Evolutionary conservation across 306 rosid species (phyloP).

Genomic region (Pueraria montana): DNA sequence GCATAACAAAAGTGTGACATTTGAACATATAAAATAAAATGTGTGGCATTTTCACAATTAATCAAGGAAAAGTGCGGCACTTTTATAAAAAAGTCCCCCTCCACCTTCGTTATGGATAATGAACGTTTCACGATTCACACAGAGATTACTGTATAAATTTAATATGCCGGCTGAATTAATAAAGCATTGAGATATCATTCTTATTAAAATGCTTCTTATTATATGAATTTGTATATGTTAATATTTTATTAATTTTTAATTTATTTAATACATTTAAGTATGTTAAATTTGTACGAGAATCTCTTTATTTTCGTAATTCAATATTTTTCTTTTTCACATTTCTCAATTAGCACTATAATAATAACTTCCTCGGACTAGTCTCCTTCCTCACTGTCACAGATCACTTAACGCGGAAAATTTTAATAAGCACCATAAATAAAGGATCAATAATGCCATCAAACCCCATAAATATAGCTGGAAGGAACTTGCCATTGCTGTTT

Average conservation of each 20-base stretch:
- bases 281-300: not conserved
- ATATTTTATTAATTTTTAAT: not conserved
- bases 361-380: not conserved
- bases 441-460: no score
- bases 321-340: not conserved
- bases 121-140: not conserved
- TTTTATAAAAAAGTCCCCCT: no score
- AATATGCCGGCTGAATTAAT: not conserved
- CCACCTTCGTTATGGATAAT: not conserved
- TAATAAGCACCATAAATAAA: not conserved
- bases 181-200: not conserved
- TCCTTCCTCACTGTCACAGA: no score
- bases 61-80: no score
- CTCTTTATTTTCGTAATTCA: not conserved
- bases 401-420: not conserved
- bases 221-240: not conserved
- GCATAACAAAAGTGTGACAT: no score
- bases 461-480: no score
- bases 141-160: not conserved
- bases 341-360: constrained; percentile 12
- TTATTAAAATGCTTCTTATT: not conserved
- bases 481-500: no score
- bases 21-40: no score
- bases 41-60: no score
- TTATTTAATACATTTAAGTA: not conserved